These are phyloP conservation scores for Harringtonia aguacate DNA, from an alignment of 2,329 filamentous ascomycete genomes.

Conservation along the genomic window DNA sequence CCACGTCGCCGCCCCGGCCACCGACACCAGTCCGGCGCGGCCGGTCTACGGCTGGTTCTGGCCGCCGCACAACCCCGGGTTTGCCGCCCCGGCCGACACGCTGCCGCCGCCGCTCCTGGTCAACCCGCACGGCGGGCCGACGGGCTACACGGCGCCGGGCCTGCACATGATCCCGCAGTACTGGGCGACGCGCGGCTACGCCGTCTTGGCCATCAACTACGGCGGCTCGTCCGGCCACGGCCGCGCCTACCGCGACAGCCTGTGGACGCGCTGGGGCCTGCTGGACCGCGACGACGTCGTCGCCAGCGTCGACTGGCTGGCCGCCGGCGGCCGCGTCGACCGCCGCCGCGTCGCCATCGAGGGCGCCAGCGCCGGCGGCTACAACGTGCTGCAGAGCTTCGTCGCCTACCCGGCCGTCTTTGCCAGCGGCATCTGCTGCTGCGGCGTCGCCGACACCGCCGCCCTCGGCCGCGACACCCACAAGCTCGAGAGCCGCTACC, in stretches of 20 bases:
- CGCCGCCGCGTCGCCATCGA: slow-evolving; percentile 7
- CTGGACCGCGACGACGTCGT: slow-evolving; percentile 39
- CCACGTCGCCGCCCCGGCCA: slow-evolving; percentile 8
- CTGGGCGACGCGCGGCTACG: slow-evolving; percentile 43
- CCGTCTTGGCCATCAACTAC: slow-evolving; percentile 39
- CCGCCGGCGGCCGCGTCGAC: slow-evolving; percentile 10
- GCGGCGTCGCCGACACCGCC: slow-evolving; percentile 40
- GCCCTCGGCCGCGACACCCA: slow-evolving; percentile 36
- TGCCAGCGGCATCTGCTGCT: slow-evolving; percentile 36
- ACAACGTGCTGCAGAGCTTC: slow-evolving; percentile 38
- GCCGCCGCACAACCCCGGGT: slow-evolving; percentile 36
- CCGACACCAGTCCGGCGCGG: slow-evolving; percentile 12
- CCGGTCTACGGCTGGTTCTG: slow-evolving; percentile 35
- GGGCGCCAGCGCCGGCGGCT: slow-evolving; percentile 42
- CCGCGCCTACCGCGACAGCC: slow-evolving; percentile 33
- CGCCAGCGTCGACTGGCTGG: slow-evolving; percentile 32
- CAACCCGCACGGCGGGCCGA: slow-evolving; percentile 41
- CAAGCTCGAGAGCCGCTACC: slow-evolving; percentile 45
- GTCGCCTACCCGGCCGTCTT: slow-evolving; percentile 34
- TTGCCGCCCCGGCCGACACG: slow-evolving; percentile 21
- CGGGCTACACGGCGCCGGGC: slow-evolving; percentile 27
- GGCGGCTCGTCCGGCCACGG: slow-evolving; percentile 41
- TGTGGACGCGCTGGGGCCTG: slow-evolving; percentile 39
- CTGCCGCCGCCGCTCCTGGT: slow-evolving; percentile 40
- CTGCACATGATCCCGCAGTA: slow-evolving; percentile 36